Evolutionary conservation across 2,329 filamentous ascomycete species (phyloP).

Genomic region (Zopfia rhizophila): DNA sequence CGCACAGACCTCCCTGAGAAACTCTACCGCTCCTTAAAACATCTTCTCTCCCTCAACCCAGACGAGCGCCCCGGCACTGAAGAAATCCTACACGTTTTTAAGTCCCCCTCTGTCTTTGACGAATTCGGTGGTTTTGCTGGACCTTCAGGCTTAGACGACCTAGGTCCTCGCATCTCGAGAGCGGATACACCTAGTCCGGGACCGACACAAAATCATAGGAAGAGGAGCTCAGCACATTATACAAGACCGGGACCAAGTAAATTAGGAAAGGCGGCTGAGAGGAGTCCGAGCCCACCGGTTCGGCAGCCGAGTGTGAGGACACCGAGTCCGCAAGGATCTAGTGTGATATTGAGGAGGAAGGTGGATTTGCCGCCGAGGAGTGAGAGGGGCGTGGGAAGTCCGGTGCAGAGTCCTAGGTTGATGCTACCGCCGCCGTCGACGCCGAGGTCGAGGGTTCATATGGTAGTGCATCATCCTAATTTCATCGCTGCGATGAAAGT

Average conservation of each 20-base stretch:
- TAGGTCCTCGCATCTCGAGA: conserved; percentile 55
- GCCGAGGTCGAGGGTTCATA: conserved; percentile 18
- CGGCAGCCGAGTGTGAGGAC: conserved; percentile 24
- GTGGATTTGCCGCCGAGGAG: conserved; percentile 36
- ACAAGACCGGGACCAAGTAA: conserved; percentile 44
- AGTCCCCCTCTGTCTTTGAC: conserved; percentile 68
- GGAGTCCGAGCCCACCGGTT: conserved; percentile 47
- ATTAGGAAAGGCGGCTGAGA: conserved; percentile 44
- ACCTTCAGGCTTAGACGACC: conserved; percentile 41
- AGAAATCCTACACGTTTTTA: conserved; percentile 83
- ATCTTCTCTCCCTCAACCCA: conserved; percentile 81
- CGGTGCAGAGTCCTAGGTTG: conserved; percentile 31
- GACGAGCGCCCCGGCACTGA: conserved; percentile 81
- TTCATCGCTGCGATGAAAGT: conserved; percentile 60
- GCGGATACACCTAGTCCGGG: conserved; percentile 54
- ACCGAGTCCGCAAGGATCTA: conserved; percentile 37
- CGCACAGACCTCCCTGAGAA: conserved; percentile 85
- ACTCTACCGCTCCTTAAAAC: conserved; percentile 85
- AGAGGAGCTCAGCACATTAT: conserved; percentile 39
- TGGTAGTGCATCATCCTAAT: conserved; percentile 40
- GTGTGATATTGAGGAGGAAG: conserved; percentile 44
- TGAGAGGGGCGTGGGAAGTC: no score
- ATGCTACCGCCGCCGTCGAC: conserved; percentile 42
- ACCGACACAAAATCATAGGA: conserved; percentile 34
- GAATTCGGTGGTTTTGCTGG: conserved; percentile 54